Conservation (phyloP, 75 land plant species). For the Adiantum capillusveneris region DNA sequence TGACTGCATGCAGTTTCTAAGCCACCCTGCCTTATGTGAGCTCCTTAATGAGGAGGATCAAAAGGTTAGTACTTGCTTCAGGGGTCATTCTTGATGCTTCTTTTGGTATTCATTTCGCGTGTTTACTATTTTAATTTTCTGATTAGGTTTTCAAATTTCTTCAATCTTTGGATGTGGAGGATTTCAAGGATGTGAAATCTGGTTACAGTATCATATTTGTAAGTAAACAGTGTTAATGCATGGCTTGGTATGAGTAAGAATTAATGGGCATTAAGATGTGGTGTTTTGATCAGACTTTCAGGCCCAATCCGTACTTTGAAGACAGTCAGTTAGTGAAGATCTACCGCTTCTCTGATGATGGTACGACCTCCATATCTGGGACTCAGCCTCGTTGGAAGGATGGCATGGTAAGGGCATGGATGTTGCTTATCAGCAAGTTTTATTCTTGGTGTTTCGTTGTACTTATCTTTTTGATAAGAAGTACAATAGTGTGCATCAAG, state of each 20-base stretch:
- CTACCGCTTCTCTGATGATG: slow-evolving; percentile 67
- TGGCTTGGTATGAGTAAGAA: not conserved
- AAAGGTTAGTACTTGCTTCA: slow-evolving; percentile 38
- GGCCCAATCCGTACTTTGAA: slow-evolving; percentile 84
- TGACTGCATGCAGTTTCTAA: slow-evolving; percentile 60
- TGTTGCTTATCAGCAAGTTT: too few relatives aligned
- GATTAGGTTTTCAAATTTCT: slow-evolving; percentile 80
- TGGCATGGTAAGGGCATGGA: slow-evolving; percentile 59
- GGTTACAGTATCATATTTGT: slow-evolving; percentile 88
- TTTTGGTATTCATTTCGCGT: not conserved
- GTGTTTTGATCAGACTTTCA: slow-evolving; percentile 46
- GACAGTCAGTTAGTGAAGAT: slow-evolving; percentile 71
- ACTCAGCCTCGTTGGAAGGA: slow-evolving; percentile 88
- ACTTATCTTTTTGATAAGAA: too few relatives aligned
- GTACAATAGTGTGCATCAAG: too few relatives aligned
- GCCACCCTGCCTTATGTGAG: slow-evolving; percentile 80
- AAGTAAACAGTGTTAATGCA: slow-evolving; percentile 17
- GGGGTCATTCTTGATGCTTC: not conserved
- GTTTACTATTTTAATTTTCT: slow-evolving; percentile 1
- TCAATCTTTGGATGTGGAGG: slow-evolving; percentile 76
- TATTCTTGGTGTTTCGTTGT: not conserved
- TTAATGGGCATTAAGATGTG: not conserved
- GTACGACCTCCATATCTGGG: slow-evolving; percentile 57
- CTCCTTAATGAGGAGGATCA: slow-evolving; percentile 83
- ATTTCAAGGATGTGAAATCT: slow-evolving; percentile 83